phyloP scores from a whole-genome alignment of 2,329 filamentous ascomycete species.

The Byssochlamys sp. region DNA sequence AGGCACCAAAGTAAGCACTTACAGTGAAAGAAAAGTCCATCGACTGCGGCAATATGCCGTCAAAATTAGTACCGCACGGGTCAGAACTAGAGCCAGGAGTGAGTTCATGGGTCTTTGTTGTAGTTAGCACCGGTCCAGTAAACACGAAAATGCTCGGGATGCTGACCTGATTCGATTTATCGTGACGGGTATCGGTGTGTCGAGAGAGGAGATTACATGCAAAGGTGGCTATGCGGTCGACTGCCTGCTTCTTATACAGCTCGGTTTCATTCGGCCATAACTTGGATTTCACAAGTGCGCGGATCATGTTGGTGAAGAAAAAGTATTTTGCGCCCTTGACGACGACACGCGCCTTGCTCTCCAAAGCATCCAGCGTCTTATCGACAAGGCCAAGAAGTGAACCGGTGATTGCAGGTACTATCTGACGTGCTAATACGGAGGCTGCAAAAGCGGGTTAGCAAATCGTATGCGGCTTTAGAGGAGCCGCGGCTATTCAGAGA shows the following conservation, averaged over 20 bases:
- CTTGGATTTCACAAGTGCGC: slow-evolving; percentile 24
- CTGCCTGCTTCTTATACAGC: slow-evolving; percentile 25
- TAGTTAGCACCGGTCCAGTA: slow-evolving; percentile 2
- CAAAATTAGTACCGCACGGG: neutral
- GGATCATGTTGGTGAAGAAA: slow-evolving; percentile 29
- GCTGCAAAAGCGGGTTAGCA: slow-evolving; percentile 6
- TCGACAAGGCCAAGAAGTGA: slow-evolving; percentile 26
- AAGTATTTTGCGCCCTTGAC: slow-evolving; percentile 32
- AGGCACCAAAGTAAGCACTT: neutral
- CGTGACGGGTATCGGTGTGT: slow-evolving; percentile 12
- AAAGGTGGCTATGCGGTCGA: slow-evolving; percentile 27
- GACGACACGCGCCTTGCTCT: slow-evolving; percentile 21
- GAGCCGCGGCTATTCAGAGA: neutral
- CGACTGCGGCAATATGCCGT: neutral
- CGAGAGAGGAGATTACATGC: slow-evolving; percentile 26
- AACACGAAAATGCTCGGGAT: neutral
- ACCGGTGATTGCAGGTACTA: slow-evolving; percentile 23
- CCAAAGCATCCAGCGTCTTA: slow-evolving; percentile 19
- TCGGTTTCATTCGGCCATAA: slow-evolving; percentile 24
- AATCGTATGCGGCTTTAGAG: neutral
- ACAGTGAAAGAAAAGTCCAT: neutral
- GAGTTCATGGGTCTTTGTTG: neutral
- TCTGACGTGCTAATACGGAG: slow-evolving; percentile 13
- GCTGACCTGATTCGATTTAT: slow-evolving; percentile 5
- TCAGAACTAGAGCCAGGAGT: neutral